These are phyloP conservation scores for Neophaeococcomyces mojaviensis DNA, from an alignment of 2,329 filamentous ascomycete genomes.

Conservation along the genomic window DNA sequence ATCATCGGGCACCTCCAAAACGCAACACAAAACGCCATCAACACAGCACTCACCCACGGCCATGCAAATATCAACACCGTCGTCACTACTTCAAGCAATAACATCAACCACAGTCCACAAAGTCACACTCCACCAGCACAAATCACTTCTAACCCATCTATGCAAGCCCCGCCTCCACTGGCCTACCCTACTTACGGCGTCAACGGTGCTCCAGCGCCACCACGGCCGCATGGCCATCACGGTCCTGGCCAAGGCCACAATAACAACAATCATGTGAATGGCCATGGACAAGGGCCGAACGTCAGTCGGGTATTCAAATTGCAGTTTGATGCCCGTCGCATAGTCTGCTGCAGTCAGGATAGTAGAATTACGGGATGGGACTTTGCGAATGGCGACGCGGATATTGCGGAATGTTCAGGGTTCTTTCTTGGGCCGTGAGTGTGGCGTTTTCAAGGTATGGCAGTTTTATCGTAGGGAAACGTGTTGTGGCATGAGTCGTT, in stretches of 20 bases:
- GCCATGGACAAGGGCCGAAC: slow-evolving; percentile 16
- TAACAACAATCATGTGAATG: slow-evolving; percentile 27
- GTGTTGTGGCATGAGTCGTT: too few species aligned
- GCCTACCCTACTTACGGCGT: slow-evolving; percentile 10
- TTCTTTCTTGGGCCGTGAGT: slow-evolving; percentile 62
- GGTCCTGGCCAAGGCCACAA: slow-evolving; percentile 13
- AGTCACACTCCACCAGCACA: neutral
- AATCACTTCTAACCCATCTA: neutral
- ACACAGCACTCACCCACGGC: slow-evolving; percentile 7
- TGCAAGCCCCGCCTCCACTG: neutral
- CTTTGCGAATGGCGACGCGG: slow-evolving; percentile 78
- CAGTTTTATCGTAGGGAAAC: too few species aligned
- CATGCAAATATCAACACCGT: slow-evolving; percentile 3
- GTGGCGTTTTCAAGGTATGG: neutral
- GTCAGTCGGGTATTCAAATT: slow-evolving; percentile 77
- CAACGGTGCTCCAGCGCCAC: slow-evolving; percentile 13
- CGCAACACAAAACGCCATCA: slow-evolving; percentile 8
- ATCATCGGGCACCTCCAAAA: slow-evolving; percentile 5
- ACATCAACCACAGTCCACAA: neutral
- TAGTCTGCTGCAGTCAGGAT: slow-evolving; percentile 91
- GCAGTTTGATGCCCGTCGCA: slow-evolving; percentile 87
- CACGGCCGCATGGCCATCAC: slow-evolving; percentile 18
- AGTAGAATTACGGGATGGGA: slow-evolving; percentile 94
- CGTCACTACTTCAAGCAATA: neutral
- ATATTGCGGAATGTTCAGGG: slow-evolving; percentile 67